These are phyloP conservation scores for Globisporangium emineosum DNA, from an alignment of 352 stramenopile species.

Conservation along the genomic window DNA sequence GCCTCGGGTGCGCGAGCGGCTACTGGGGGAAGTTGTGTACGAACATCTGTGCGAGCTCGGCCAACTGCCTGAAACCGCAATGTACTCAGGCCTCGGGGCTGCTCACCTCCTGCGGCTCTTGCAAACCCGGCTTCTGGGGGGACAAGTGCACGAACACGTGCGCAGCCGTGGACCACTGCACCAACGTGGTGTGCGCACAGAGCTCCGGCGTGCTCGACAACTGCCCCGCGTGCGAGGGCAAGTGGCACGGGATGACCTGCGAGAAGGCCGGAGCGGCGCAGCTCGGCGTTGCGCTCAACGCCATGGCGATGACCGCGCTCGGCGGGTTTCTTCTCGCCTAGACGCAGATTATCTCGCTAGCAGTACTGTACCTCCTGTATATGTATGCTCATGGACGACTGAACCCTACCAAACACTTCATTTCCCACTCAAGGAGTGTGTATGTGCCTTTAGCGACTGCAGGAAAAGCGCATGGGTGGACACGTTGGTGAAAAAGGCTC, in stretches of 20 bases:
- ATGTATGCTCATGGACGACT: not conserved
- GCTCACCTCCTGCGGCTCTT: not conserved
- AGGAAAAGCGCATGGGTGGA: no score
- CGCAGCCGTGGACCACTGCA: not conserved
- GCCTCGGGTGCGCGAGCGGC: not conserved
- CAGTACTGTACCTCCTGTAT: not conserved
- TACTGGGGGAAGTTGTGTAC: not conserved
- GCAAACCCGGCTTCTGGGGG: not conserved
- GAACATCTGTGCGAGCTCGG: not conserved
- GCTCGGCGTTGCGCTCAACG: not conserved
- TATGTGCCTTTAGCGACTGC: no score
- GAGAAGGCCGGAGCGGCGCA: not conserved
- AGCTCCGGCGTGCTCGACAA: not conserved
- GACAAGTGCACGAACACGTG: not conserved
- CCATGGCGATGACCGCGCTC: not conserved
- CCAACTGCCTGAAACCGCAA: not conserved
- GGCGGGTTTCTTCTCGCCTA: not conserved
- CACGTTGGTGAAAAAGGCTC: not conserved
- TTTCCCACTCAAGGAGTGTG: not conserved
- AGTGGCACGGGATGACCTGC: not conserved
- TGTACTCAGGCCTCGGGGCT: not conserved
- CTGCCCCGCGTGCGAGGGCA: not conserved
- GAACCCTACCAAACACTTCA: not conserved
- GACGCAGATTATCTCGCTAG: not conserved
- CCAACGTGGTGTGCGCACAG: not conserved